These are phyloP conservation scores for Penicillium manginii DNA, from an alignment of 495 filamentous ascomycete species.

Conservation along the genomic window DNA sequence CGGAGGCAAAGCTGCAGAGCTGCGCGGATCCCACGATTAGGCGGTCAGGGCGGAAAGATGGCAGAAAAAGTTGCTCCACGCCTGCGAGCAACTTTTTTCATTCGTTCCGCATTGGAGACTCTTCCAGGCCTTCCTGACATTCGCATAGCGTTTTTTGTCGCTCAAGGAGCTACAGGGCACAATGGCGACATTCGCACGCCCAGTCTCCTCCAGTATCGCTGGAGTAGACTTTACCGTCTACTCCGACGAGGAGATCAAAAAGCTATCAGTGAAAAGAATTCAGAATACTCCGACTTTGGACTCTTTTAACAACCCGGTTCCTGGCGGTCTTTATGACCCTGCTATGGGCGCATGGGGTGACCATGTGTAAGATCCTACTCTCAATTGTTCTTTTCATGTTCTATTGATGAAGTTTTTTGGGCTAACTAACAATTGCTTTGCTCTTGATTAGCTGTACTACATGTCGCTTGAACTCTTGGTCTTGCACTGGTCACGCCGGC, in stretches of 20 bases:
- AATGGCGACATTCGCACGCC: slow-evolving; percentile 83
- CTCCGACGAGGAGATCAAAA: slow-evolving; percentile 77
- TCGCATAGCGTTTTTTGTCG: slow-evolving; percentile 46
- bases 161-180: slow-evolving; percentile 48
- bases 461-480: slow-evolving; percentile 75
- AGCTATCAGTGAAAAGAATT: slow-evolving; percentile 89
- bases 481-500: slow-evolving; percentile 90
- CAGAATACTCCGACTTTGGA: slow-evolving; percentile 89
- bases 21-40: slow-evolving; percentile 2
- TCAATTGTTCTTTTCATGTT: slow-evolving; percentile 1
- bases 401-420: not conserved
- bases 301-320: slow-evolving; percentile 78
- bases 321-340: slow-evolving; percentile 89
- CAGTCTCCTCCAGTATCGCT: slow-evolving; percentile 80
- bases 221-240: slow-evolving; percentile 90
- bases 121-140: slow-evolving; percentile 28
- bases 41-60: slow-evolving; percentile 24
- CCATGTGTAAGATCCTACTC: slow-evolving; percentile 61
- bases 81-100: slow-evolving; percentile 18
- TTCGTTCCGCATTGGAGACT: slow-evolving; percentile 28
- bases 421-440: slow-evolving; percentile 25
- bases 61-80: slow-evolving; percentile 40
- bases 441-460: slow-evolving; percentile 73
- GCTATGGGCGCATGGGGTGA: slow-evolving; percentile 91
- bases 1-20: not conserved